Evolutionary conservation across 2,329 filamentous ascomycete species (phyloP), one percentile per base, ranked within the genome.

Genomic region (Dothistroma septosporum): DNA sequence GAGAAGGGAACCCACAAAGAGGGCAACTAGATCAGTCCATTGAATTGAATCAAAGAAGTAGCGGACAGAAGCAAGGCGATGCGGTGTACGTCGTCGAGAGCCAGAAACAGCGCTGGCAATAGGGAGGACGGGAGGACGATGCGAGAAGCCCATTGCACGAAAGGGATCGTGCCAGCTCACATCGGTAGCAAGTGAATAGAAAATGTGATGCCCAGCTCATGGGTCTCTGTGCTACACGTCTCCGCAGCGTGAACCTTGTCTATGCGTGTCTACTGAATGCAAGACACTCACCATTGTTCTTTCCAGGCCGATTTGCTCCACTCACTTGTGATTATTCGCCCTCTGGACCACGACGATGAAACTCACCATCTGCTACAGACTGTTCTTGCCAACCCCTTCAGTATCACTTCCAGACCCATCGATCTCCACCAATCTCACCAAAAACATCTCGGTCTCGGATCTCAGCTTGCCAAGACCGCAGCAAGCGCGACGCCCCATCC

Each of bases 31-130:
- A 32, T 19, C 1, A 16, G 19, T 24, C 10, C 16, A 55, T 37
- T 53, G 28, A 10, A 55, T 37, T 53, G 28, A 10, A 2, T 53
- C 19, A 35, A 21, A 24, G 33, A 47, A 41, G 28, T 37, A 32
- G 14, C 32, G 12, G 16, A 16, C 53, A 47, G 31, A 33, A 64
- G 59, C 64, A 59, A 53, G 59, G 61, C 55, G 64, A 64, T 61
- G 55, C 14, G 61, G 61, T 57, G 61, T 63, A 47, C 28, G 35
- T 44, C 2, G 8, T 22, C 4, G 11, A 22, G 33, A 12, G 28
- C 28, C 32, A n/a, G 47, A 24, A 53, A 53, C 28, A 32, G 28
- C 11, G 33, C 11, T 35, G n/a, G 31, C n/a, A 11, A 28, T 21
- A 35, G 24, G 7, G 24, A 53, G 12, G 31, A 52, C 8, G 21